Base-by-base conservation (phyloP, 2,329 filamentous ascomycete genomes). In the Epicoccum sorghinum region DNA sequence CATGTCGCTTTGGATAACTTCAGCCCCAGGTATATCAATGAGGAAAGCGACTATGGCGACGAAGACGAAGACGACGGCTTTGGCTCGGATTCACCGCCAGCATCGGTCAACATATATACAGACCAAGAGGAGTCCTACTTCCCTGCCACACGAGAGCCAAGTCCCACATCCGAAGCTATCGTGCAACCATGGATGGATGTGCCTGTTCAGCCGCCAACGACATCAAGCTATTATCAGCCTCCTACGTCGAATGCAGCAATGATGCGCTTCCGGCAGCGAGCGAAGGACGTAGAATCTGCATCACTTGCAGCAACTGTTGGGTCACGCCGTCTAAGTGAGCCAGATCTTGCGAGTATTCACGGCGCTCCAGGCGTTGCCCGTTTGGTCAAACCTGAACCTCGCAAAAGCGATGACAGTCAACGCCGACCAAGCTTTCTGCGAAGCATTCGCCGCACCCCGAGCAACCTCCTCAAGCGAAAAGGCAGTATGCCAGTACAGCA, bases 221-320 rank as follows among this genome's bases (percentile, higher is more conserved):
- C 60, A 60, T 60, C 65, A 10, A 65, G 63, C 41, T 67, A 64
- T 27, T 77, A 75, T 55, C 82, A 85, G 56, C 82, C 82, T n/a
- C 67, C 70, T 36, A 83, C 77, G 7, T 82, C 83, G 0, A 82
- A 78, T 60, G 79, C 78, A 36, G 83, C 83, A n/a, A 85, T 85
- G 66, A 75, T 78, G 69, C 76, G 78, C 36, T 86, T 80, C 60
- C 68, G 76, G 29, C 72, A 76, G 59, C 77, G 79, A 43, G 79
- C 79, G 4, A 78, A 76, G 39, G 81, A 84, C 47, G 72, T 82
- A 13, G 83, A 85, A 45, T 79, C 78, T 7, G 76, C 79, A 39
- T 85, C 83, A 12, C 77, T 82, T 41, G 82, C 86, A 12, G 88
- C 88, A 14, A 91, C 88, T 0, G 86, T 88, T 80, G 88, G 88